Evolutionary conservation across 768 basidiomycete species (phyloP).

Genomic region (Amanita exitialis): DNA sequence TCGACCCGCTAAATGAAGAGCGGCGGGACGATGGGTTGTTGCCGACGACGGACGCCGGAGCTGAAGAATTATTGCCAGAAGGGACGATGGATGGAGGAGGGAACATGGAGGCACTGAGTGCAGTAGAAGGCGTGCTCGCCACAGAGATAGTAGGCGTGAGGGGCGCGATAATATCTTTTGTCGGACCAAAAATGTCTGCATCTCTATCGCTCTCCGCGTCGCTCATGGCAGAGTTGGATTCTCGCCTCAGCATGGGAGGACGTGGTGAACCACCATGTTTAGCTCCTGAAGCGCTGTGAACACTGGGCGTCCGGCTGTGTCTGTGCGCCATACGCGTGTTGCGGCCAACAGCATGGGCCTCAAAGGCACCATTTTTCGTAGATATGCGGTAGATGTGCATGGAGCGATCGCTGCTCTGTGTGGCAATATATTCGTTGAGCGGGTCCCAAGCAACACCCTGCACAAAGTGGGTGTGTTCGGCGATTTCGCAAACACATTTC

Average conservation of each 20-base stretch:
- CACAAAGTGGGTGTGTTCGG: conserved; percentile 93
- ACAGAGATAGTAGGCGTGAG: conserved; percentile 64
- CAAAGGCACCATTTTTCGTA: conserved; percentile 70
- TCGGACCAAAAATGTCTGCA: conserved; percentile 27
- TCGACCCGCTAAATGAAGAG: conserved; percentile 73
- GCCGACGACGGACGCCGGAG: conserved; percentile 27
- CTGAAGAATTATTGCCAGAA: conserved; percentile 3
- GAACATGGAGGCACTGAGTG: conserved; percentile 30
- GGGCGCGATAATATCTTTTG: conserved; percentile 24
- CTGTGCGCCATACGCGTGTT: conserved; percentile 68
- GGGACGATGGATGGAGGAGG: conserved; percentile 42
- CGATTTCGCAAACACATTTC: conserved; percentile 80
- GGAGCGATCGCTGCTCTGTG: conserved; percentile 91
- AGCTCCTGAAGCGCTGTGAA: conserved; percentile 10
- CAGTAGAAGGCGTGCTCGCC: conserved; percentile 50
- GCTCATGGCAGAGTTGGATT: conserved; percentile 4
- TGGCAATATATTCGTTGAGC: conserved; percentile 92
- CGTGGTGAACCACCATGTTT: conserved; percentile 3
- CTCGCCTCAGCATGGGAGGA: conserved; percentile 3
- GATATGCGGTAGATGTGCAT: conserved; percentile 91
- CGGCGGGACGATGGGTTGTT: conserved; percentile 38
- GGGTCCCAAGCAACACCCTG: conserved; percentile 99
- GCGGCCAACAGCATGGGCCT: conserved; percentile 86
- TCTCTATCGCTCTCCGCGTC: conserved; percentile 48
- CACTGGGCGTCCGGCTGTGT: conserved; percentile 65